These are phyloP conservation scores for Periconia sp. DNA, from an alignment of 2,329 filamentous ascomycete genomes.

Conservation along the genomic window DNA sequence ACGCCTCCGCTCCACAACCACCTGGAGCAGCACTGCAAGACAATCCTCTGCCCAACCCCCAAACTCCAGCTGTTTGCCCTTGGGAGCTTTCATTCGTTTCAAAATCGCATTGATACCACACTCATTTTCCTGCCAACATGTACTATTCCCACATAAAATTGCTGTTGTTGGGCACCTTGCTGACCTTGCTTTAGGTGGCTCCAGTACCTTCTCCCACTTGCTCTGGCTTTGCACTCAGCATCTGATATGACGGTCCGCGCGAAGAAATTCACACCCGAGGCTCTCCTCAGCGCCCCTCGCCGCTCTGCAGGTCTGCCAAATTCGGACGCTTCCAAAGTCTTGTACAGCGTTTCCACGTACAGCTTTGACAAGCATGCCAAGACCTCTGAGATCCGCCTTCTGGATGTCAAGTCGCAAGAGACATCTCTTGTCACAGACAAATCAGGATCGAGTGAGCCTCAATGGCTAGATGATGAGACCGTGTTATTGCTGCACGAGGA, in stretches of 20 bases:
- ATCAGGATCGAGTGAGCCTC: constrained; percentile 66
- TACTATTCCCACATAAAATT: not conserved
- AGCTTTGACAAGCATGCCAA: constrained; percentile 76
- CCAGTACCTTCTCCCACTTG: not conserved
- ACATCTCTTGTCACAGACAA: constrained; percentile 68
- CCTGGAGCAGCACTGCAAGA: no score
- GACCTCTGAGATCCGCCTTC: constrained; percentile 66
- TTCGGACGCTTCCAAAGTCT: constrained; percentile 61
- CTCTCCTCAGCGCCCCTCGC: constrained; percentile 74
- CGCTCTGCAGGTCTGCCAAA: constrained; percentile 73
- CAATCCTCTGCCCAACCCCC: no score
- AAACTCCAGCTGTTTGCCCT: no score
- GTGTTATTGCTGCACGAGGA: constrained; percentile 56
- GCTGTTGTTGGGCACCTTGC: not conserved
- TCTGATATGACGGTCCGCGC: constrained; percentile 68
- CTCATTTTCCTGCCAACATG: not conserved
- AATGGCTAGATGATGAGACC: constrained; percentile 74
- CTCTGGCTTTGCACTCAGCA: not conserved
- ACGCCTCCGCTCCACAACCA: no score
- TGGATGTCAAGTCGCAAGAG: constrained; percentile 69
- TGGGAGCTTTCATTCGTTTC: no score
- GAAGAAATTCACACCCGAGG: constrained; percentile 73
- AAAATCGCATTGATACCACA: no score
- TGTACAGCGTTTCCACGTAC: constrained; percentile 75
- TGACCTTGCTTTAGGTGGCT: constrained; percentile 4